Evolutionary conservation across 768 basidiomycete genomes (phyloP).

Genomic region (Trametes coccinea): DNA sequence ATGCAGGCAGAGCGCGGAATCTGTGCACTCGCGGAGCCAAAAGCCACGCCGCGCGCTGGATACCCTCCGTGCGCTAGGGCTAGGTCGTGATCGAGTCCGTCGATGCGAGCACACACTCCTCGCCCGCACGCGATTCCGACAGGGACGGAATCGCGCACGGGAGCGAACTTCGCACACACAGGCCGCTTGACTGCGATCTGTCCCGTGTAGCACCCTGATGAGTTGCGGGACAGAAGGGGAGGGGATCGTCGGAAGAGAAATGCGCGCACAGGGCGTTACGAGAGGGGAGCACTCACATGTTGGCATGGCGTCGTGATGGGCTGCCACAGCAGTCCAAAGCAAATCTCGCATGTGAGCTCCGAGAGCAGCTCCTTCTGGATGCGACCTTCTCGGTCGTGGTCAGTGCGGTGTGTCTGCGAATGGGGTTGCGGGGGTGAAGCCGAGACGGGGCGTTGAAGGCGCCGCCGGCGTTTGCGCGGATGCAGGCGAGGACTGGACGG

Average conservation of each 20-base stretch:
- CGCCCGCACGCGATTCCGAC: slow-evolving; percentile 1
- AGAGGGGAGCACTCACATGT: slow-evolving; percentile 59
- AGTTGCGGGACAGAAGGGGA: background rate
- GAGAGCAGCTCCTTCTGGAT: slow-evolving; percentile 64
- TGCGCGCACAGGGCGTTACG: background rate
- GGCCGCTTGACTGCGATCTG: background rate
- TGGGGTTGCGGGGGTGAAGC: slow-evolving; percentile 33
- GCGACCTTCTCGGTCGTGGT: slow-evolving; percentile 33
- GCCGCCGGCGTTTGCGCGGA: slow-evolving; percentile 31
- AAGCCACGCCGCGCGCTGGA: background rate
- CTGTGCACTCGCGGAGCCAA: slow-evolving; percentile 3
- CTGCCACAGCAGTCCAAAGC: slow-evolving; percentile 78
- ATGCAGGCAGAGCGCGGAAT: background rate
- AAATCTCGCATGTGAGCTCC: slow-evolving; percentile 90
- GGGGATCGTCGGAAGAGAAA: background rate
- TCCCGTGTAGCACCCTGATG: background rate
- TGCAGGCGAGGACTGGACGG: slow-evolving; percentile 26
- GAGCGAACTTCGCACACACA: background rate
- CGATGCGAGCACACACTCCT: background rate
- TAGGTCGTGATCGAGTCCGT: background rate
- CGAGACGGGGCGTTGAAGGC: slow-evolving; percentile 30
- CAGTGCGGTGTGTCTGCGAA: slow-evolving; percentile 29
- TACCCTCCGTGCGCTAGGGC: background rate
- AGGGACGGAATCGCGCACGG: slow-evolving; percentile 8
- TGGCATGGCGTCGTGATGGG: slow-evolving; percentile 95